Percentiles rank a stretch among this genome's conserved stretches.
Conservation (phyloP, 148 eudicot species). For the Nepenthes gracilis region DNA sequence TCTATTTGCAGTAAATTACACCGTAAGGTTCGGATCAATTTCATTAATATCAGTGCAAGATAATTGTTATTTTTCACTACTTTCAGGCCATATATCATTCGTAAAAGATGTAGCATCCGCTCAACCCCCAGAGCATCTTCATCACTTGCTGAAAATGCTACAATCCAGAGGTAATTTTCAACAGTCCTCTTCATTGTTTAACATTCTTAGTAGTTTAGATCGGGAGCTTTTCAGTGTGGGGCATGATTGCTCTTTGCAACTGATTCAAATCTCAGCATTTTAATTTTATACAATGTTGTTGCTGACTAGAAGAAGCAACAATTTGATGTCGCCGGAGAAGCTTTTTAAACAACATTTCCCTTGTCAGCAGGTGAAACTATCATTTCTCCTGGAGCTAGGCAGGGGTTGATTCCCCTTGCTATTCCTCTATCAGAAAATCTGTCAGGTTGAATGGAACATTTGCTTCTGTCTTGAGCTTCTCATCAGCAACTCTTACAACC, state of each 20-base stretch:
- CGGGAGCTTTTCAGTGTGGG: not conserved
- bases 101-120: slow-evolving; percentile 79
- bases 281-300: no score
- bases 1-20: no score
- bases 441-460: slow-evolving; percentile 38
- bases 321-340: no score
- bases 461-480: not conserved
- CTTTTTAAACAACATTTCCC: not conserved
- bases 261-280: no score
- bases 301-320: no score
- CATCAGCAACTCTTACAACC: not conserved
- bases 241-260: no score
- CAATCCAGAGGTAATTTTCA: slow-evolving; percentile 60
- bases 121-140: slow-evolving; percentile 66
- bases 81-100: slow-evolving; percentile 42
- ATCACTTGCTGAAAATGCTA: slow-evolving; percentile 63
- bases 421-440: slow-evolving; percentile 63
- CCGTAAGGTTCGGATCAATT: no score
- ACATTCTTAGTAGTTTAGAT: not conserved
- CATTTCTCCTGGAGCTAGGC: slow-evolving; percentile 77
- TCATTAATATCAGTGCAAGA: no score
- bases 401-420: slow-evolving; percentile 72
- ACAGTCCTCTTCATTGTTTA: slow-evolving; percentile 1
- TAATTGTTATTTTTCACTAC: not conserved
- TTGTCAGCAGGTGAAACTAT: slow-evolving; percentile 49